Conservation (phyloP, 805 yeast species). For the Nakazawaea sp. region DNA sequence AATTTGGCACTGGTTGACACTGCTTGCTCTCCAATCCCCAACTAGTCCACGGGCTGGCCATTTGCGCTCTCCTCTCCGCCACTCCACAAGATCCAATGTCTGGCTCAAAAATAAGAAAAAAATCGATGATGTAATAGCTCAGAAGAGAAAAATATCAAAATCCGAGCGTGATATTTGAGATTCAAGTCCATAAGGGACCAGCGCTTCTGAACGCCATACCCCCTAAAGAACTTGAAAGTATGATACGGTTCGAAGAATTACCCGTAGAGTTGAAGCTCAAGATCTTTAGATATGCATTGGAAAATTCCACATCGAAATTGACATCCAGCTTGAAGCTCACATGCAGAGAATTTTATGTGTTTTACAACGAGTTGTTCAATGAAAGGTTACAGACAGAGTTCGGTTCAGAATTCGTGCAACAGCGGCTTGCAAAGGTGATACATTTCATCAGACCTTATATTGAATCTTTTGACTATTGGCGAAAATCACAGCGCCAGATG, state of each 20-base stretch:
- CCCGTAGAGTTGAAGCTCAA: conserved; percentile 8
- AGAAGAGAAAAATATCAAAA: too few species aligned
- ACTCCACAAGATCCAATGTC: too few species aligned
- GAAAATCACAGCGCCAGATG: conserved; percentile 19
- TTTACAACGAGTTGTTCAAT: conserved; percentile 44
- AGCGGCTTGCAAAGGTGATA: conserved; percentile 17
- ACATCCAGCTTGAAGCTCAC: conserved; percentile 16
- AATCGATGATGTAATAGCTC: too few species aligned
- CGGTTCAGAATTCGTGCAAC: conserved; percentile 17
- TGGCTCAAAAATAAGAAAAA: too few species aligned
- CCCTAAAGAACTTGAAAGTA: too few species aligned
- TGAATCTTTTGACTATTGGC: conserved; percentile 29
- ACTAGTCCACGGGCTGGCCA: too few species aligned
- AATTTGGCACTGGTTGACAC: too few species aligned
- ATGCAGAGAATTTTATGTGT: conserved; percentile 30
- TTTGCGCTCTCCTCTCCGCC: too few species aligned
- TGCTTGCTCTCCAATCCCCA: too few species aligned
- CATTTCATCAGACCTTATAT: conserved; percentile 21
- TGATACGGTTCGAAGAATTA: neutral
- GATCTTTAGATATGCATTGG: conserved; percentile 4
- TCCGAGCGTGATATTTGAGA: too few species aligned
- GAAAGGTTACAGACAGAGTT: conserved; percentile 25
- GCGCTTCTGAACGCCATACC: too few species aligned
- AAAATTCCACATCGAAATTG: neutral
- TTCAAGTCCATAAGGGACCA: too few species aligned